These are phyloP conservation scores for Pichia membranifaciens DNA, from an alignment of 805 yeast genomes.

Conservation along the genomic window DNA sequence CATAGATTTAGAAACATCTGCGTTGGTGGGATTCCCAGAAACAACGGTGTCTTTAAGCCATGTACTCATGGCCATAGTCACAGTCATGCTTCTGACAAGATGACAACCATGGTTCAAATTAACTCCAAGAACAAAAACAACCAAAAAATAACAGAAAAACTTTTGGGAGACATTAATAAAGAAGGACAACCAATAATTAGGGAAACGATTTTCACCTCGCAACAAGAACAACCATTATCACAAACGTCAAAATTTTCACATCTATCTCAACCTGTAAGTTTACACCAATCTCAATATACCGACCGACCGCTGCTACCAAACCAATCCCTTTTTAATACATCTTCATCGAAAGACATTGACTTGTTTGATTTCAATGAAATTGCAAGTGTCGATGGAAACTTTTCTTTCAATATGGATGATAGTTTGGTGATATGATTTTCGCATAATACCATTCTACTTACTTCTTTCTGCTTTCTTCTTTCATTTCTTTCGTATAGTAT, in stretches of 20 bases:
- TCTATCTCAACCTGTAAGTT: too few species aligned
- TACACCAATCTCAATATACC: too few species aligned
- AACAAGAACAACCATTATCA: neutral
- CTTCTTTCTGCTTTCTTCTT: too few species aligned
- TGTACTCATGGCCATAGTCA: neutral
- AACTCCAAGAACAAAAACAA: neutral
- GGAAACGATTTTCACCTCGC: neutral
- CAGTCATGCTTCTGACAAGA: neutral
- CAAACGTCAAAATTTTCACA: neutral
- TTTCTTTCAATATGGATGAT: conserved; percentile 11
- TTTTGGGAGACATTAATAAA: neutral
- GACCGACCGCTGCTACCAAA: conserved; percentile 1
- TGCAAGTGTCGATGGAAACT: conserved; percentile 4
- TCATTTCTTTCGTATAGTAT: too few species aligned
- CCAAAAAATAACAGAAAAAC: conserved; percentile 2
- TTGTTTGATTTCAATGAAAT: conserved; percentile 8
- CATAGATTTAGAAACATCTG: conserved; percentile 80
- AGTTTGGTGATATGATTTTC: conserved; percentile 9
- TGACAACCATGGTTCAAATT: too few species aligned
- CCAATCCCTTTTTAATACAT: neutral
- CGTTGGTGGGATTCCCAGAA: conserved; percentile 55
- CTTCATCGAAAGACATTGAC: neutral
- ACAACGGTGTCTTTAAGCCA: conserved; percentile 22
- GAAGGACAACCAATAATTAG: too few species aligned
- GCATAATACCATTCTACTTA: too few species aligned